These are phyloP conservation scores for Cornus florida DNA, from an alignment of 148 eudicot genomes.

Conservation along the genomic window DNA sequence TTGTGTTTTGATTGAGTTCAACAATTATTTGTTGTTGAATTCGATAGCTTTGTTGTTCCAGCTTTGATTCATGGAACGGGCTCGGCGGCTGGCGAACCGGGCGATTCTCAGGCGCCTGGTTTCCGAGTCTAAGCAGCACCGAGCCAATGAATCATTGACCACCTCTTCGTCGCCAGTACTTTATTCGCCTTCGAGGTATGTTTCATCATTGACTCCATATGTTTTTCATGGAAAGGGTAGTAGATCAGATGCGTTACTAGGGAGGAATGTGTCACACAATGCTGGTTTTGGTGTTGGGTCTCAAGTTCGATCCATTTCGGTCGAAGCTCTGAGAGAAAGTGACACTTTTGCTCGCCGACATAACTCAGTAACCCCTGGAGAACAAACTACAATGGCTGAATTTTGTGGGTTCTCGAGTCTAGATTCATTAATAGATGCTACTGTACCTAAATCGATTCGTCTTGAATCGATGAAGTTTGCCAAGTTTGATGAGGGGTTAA, in stretches of 20 bases:
- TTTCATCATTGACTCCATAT: conserved; percentile 59
- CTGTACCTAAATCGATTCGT: conserved; percentile 87
- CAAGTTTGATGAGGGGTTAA: conserved; percentile 75
- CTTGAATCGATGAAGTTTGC: conserved; percentile 52
- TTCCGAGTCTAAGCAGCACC: conserved; percentile 41
- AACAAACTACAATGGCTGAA: conserved; percentile 65
- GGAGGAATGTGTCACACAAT: conserved; percentile 26
- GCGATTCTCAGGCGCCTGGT: conserved; percentile 60
- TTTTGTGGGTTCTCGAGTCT: conserved; percentile 60
- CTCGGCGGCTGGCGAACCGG: conserved; percentile 64
- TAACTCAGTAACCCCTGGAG: conserved; percentile 80
- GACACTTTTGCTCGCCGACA: conserved; percentile 89
- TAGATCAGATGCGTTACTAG: conserved; percentile 21
- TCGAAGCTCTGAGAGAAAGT: conserved; percentile 72
- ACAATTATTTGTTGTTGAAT: neutral
- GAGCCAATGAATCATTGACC: conserved; percentile 18
- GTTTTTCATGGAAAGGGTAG: conserved; percentile 17
- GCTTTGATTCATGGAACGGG: conserved; percentile 63
- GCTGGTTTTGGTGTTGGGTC: conserved; percentile 21
- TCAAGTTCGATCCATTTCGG: conserved; percentile 62
- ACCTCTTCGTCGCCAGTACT: conserved; percentile 15
- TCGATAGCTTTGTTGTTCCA: conserved; percentile 20
- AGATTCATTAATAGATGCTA: conserved; percentile 74
- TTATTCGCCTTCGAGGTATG: conserved; percentile 52
- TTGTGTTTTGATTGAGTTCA: neutral